Base-by-base conservation (phyloP, 345 rosid genomes). In the Corchorus olitorius region DNA sequence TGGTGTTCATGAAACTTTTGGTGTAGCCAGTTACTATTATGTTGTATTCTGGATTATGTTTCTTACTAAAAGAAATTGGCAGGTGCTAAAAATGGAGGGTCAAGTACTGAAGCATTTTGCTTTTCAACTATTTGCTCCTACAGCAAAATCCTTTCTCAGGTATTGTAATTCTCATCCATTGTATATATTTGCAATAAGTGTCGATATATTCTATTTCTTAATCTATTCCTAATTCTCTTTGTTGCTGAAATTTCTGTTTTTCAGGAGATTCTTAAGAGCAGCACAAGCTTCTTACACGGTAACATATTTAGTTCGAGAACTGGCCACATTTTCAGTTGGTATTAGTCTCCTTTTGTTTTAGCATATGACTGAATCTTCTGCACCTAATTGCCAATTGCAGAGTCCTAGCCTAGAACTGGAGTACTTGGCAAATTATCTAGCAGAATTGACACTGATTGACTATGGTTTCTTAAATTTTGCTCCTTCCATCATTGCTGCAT, bases 101-200 rank as follows among this genome's bases (percentile, higher is more conserved):
- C 87, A 76, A 80, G 89, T 91, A n/a, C 62, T 94, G 65, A 93
- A 89, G 73, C 82, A 74, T 83, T 84, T 90, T 34, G 88, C 92
- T 81, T 95, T 93, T 82, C 92, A 90, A 73, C 54, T 95, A 34
- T 89, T 75, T 77, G 79, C 81, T 33, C 97, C 99, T 61, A 91
- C 96, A 13, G 81, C 97, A 17, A 91, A 93, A 87, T 84, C 96
- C 62, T 95, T 95, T 83, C 90, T 95, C 70, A 89, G 99, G 99
- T 94, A 82, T 49, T 76, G 43, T 80, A 45, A 17, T 52, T 54
- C 60, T 56, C 58, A 59, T 39, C 72, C 37, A n/a, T 48, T 33
- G 58, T 61, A 56, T 69, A 70, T 45, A 14, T 52, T 56, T 66
- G 34, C 39, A 22, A 71, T 20, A 19, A 66, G 49, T 54, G 48